phyloP scores from a whole-genome alignment of 116 monocot genomes.

The Iris pallida region DNA sequence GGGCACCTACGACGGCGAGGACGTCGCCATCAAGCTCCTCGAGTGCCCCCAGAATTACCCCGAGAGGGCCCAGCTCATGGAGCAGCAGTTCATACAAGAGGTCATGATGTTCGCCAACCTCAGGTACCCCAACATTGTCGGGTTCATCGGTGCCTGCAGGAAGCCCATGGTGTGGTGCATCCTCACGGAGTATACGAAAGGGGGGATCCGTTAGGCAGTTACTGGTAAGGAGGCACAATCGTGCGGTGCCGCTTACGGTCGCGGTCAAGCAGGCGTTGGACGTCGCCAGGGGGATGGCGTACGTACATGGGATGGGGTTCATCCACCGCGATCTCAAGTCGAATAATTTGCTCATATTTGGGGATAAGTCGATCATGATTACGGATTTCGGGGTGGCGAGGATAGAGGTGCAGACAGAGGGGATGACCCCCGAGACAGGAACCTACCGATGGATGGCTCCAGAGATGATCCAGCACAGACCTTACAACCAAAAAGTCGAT shows the following conservation, averaged over 20 bases:
- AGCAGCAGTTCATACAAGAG: conserved; percentile 79
- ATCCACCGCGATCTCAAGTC: conserved; percentile 84
- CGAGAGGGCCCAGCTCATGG: conserved; percentile 63
- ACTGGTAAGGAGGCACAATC: conserved; percentile 54
- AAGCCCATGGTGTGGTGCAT: conserved; percentile 88
- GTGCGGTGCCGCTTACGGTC: conserved; percentile 58
- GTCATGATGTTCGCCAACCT: conserved; percentile 78
- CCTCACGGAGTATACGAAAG: conserved; percentile 75
- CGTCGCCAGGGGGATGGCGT: conserved; percentile 83
- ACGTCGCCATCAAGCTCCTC: conserved; percentile 76
- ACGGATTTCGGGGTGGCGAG: conserved; percentile 83
- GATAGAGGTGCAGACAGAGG: conserved; percentile 82
- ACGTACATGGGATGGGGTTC: conserved; percentile 68
- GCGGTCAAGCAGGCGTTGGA: conserved; percentile 84
- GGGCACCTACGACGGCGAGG: conserved; percentile 70
- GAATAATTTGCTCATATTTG: conserved; percentile 61
- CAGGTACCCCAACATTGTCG: conserved; percentile 66
- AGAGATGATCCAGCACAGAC: conserved; percentile 98
- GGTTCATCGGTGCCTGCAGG: conserved; percentile 71
- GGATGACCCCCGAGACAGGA: conserved; percentile 88
- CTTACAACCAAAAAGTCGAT: conserved; percentile 93
- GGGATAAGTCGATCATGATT: conserved; percentile 87
- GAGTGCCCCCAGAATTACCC: conserved; percentile 67
- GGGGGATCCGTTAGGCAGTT: conserved; percentile 79
- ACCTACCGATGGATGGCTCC: conserved; percentile 95